A percentile compares a stretch with the other conserved stretches of the same genome.
Conservation (phyloP, 2,329 filamentous ascomycete species). For the Aspergillus ruber region DNA sequence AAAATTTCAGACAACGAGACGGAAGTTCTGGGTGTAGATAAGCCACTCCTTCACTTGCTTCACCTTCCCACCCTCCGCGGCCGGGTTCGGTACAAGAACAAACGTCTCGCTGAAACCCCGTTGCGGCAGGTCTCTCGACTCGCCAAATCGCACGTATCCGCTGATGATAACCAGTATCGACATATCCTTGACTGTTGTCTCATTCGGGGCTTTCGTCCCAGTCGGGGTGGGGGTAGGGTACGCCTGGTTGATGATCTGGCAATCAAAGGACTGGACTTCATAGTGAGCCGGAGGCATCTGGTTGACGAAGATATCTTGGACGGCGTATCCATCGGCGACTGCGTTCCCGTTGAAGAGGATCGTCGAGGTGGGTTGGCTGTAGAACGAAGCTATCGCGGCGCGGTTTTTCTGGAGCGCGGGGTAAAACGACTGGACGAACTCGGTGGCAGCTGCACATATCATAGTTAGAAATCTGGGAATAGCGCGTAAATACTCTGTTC, state of each 20-base stretch:
- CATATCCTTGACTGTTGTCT: slow-evolving; percentile 51
- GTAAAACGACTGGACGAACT: slow-evolving; percentile 71
- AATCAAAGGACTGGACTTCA: slow-evolving; percentile 69
- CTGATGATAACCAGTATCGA: slow-evolving; percentile 67
- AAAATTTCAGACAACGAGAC: slow-evolving; percentile 41
- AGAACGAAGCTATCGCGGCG: slow-evolving; percentile 59
- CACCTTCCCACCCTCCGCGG: slow-evolving; percentile 48
- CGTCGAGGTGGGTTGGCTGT: slow-evolving; percentile 55
- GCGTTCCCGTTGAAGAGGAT: slow-evolving; percentile 76
- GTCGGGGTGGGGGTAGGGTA: slow-evolving; percentile 51
- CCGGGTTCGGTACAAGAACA: slow-evolving; percentile 65
- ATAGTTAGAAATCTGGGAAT: slow-evolving; percentile 1
- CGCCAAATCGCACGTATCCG: slow-evolving; percentile 64
- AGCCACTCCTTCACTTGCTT: slow-evolving; percentile 56
- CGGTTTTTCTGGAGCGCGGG: slow-evolving; percentile 59
- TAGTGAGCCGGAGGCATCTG: slow-evolving; percentile 60
- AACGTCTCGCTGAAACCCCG: slow-evolving; percentile 74
- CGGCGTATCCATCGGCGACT: slow-evolving; percentile 56
- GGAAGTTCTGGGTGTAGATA: slow-evolving; percentile 67
- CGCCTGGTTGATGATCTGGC: slow-evolving; percentile 67
- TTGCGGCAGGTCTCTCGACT: slow-evolving; percentile 53
- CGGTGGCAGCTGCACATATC: slow-evolving; percentile 54
- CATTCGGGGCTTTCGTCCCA: slow-evolving; percentile 33
- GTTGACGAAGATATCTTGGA: slow-evolving; percentile 62
- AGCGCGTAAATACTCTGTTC: background rate